phyloP scores from a whole-genome alignment of 2,329 filamentous ascomycete species.

The Penicillium polonicum region DNA sequence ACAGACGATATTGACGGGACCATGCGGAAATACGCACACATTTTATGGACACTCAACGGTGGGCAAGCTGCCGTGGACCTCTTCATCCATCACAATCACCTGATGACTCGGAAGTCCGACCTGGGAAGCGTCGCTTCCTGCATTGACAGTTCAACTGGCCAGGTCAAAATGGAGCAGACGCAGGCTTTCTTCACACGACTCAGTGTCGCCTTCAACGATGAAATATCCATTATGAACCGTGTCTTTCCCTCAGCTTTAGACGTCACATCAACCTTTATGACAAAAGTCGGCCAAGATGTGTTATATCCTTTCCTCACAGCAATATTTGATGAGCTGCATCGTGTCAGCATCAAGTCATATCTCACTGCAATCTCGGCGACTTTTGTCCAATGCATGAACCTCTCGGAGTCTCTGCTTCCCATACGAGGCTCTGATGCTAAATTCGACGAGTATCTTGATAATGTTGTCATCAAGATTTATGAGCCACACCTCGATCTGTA shows the following conservation, averaged over 20 bases:
- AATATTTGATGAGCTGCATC: constrained; percentile 83
- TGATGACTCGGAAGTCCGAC: constrained; percentile 72
- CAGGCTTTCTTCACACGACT: constrained; percentile 76
- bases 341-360: constrained; percentile 71
- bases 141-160: constrained; percentile 66
- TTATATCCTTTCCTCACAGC: constrained; percentile 82
- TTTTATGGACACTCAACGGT: constrained; percentile 78
- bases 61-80: constrained; percentile 75
- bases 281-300: constrained; percentile 77
- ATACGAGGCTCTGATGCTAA: constrained; percentile 60
- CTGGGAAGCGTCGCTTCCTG: constrained; percentile 78
- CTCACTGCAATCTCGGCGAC: constrained; percentile 82
- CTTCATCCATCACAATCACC: constrained; percentile 83
- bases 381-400: constrained; percentile 80
- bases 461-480: constrained; percentile 70
- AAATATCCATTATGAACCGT: constrained; percentile 73
- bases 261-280: constrained; percentile 75
- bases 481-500: constrained; percentile 94
- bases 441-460: constrained; percentile 64
- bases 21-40: constrained; percentile 86
- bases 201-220: constrained; percentile 74
- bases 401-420: constrained; percentile 68
- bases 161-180: constrained; percentile 75
- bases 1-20: constrained; percentile 81
- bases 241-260: constrained; percentile 72